Conservation (phyloP, 129 eudicot species). For the Centella asiatica region DNA sequence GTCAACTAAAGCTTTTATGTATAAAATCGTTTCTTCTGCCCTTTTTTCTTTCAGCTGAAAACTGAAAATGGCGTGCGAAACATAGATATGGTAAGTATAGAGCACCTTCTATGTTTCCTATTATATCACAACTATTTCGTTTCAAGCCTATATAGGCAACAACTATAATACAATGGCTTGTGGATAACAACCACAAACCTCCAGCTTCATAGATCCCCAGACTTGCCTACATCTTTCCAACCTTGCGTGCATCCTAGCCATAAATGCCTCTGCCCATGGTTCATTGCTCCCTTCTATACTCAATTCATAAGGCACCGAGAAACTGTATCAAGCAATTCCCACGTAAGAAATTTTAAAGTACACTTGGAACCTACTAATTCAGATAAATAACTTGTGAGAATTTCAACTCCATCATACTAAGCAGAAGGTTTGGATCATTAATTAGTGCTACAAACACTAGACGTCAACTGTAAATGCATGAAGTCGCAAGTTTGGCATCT, state of each 20-base stretch:
- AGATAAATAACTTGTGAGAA: background rate
- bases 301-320: slow-evolving; percentile 82
- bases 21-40: no score
- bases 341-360: background rate
- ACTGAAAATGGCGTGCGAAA: no score
- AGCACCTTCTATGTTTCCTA: no score
- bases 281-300: slow-evolving; percentile 68
- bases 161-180: slow-evolving; percentile 66
- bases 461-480: background rate
- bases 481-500: background rate
- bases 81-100: no score
- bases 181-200: slow-evolving; percentile 67
- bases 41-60: no score
- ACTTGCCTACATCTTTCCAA: slow-evolving; percentile 57
- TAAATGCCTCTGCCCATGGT: slow-evolving; percentile 62
- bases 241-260: slow-evolving; percentile 32
- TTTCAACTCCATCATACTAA: background rate
- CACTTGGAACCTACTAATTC: background rate
- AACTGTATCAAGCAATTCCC: slow-evolving; percentile 35
- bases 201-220: slow-evolving; percentile 72
- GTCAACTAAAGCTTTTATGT: no score
- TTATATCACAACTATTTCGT: no score
- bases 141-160: no score
- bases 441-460: no score
- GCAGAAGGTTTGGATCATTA: no score